Evolutionary conservation across 805 yeast genomes (phyloP), one percentile per base, ranked within the genome.

Genomic region (Lipomyces oligophaga): DNA sequence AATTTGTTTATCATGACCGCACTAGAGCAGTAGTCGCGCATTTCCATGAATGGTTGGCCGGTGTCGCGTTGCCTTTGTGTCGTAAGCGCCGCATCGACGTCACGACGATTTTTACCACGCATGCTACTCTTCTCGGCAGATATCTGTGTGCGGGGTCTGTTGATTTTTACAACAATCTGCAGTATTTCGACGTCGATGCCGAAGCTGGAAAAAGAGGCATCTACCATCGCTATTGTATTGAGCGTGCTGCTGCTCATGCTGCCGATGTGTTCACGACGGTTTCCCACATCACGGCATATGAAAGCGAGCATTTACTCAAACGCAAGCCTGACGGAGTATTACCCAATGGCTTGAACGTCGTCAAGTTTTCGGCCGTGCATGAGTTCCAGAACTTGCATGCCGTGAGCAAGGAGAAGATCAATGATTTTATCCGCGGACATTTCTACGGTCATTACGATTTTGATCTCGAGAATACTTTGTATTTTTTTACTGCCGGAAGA

Each of bases 181-280:
- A 83, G 52, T 69, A 76, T 56, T 89, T 93, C 63, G 97, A 90
- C 61, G 97, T 90, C 40, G 98, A 90, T 66, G 88, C 90, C 27
- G 98, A 90, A 68, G 97, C 97, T 10, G 98, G 98, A 18, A 89
- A 87, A 68, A 76, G 97, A 58, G 98, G 98, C 45, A 90, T 90
- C 59, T 90, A 90, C 68, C 98, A 90, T 66, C 77, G 98, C 54
- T 93, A 90, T 67, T 90, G 98, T 68, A 84, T 90, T 56, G 98
- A 90, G 71, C 77, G 98, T 49, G 89, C 95, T 5, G 96, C 97
- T 13, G 88, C 96, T 15, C 97, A 90, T 65, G 76, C 93, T 11
- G 87, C 95, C 5, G 98, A 90, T 66, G 98, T 90, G 19, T 90
- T 90, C 71, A 90, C 98, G 30, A 93, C 98, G 0, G 98, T 90